Evolutionary conservation across 495 filamentous ascomycete genomes (phyloP).

Genomic region (Halenospora varia): DNA sequence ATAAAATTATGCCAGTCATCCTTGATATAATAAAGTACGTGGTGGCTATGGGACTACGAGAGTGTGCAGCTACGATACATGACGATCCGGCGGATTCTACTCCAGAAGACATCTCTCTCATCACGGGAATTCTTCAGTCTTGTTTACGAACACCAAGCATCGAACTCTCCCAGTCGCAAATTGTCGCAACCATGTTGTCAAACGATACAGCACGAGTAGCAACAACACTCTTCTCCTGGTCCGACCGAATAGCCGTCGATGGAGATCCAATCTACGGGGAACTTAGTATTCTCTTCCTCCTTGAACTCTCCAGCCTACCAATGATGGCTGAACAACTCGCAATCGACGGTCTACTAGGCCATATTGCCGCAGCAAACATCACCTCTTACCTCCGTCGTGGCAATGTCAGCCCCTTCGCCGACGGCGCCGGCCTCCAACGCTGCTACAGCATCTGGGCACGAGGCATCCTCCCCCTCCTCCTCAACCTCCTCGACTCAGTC

Average conservation of each 20-base stretch:
- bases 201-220: conserved; percentile 76
- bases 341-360: conserved; percentile 72
- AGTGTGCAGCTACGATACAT: conserved; percentile 72
- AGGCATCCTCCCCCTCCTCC: conserved; percentile 81
- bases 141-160: conserved; percentile 69
- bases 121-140: conserved; percentile 86
- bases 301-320: conserved; percentile 81
- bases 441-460: conserved; percentile 84
- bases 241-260: conserved; percentile 65
- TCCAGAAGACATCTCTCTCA: conserved; percentile 73
- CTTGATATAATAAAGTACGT: conserved; percentile 71
- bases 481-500: conserved; percentile 83
- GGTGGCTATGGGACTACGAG: conserved; percentile 77
- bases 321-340: conserved; percentile 84
- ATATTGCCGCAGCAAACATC: conserved; percentile 72
- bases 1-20: conserved; percentile 41
- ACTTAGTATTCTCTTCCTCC: conserved; percentile 77
- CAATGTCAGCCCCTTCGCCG: conserved; percentile 64
- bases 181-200: conserved; percentile 58
- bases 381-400: conserved; percentile 63
- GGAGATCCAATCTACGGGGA: conserved; percentile 95
- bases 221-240: conserved; percentile 88
- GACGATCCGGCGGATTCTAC: conserved; percentile 42
- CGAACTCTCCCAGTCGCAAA: conserved; percentile 54
- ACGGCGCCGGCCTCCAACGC: conserved; percentile 47